Conservation (phyloP, 805 yeast genomes). For the Kodamaea kaohsiungensis region DNA sequence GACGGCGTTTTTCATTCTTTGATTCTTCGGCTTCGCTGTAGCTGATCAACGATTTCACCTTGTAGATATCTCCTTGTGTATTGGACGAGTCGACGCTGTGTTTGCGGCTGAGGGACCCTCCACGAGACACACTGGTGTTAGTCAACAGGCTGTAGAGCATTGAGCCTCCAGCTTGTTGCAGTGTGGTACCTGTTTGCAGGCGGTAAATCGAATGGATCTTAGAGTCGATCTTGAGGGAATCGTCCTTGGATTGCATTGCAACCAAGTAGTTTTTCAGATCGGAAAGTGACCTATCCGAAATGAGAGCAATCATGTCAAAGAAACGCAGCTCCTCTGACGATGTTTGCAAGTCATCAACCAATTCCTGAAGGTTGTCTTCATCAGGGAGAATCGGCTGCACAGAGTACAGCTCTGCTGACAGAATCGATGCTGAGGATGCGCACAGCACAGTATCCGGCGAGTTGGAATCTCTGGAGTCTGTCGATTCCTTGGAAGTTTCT, state of each 20-base stretch:
- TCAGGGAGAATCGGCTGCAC: conserved; percentile 2
- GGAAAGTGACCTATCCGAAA: conserved; percentile 28
- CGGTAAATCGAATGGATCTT: conserved; percentile 40
- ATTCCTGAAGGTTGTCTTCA: conserved; percentile 5
- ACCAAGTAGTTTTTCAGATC: conserved; percentile 28
- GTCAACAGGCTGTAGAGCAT: conserved; percentile 2
- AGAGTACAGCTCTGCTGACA: conserved; percentile 8
- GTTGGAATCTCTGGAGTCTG: background rate
- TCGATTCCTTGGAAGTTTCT: background rate
- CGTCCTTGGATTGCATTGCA: conserved; percentile 22
- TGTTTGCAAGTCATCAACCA: background rate
- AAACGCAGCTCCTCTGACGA: conserved; percentile 10
- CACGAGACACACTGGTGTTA: conserved; percentile 4
- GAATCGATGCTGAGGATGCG: conserved; percentile 7
- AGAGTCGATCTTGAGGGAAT: conserved; percentile 24
- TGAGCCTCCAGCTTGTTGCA: background rate
- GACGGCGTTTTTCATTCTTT: conserved; percentile 12
- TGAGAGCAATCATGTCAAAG: conserved; percentile 19
- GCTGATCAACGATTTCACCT: conserved; percentile 42
- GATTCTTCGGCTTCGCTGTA: conserved; percentile 33
- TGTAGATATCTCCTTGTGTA: conserved; percentile 28
- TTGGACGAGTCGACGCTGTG: conserved; percentile 13
- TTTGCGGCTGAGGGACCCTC: conserved; percentile 11
- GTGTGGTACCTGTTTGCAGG: conserved; percentile 17
- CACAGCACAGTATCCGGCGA: conserved; percentile 6